These are phyloP conservation scores for Lipomyces anomalus DNA, from an alignment of 805 yeast species.

Conservation along the genomic window DNA sequence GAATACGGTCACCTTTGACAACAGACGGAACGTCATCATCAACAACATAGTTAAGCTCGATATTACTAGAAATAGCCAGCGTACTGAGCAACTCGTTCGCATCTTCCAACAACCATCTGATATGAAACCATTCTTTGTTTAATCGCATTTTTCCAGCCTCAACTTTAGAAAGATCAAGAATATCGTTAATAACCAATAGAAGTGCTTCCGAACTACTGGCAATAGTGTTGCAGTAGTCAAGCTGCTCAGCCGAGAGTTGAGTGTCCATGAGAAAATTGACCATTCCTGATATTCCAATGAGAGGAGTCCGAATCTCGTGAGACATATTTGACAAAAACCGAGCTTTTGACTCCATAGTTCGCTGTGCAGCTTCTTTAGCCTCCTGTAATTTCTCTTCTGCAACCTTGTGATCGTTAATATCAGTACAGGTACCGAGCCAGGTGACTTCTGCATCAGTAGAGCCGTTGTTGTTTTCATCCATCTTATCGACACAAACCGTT, in stretches of 20 bases:
- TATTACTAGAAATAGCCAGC: slow-evolving; percentile 32
- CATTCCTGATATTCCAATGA: slow-evolving; percentile 37
- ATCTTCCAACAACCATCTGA: slow-evolving; percentile 33
- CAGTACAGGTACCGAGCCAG: slow-evolving; percentile 35
- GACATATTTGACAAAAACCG: slow-evolving; percentile 35
- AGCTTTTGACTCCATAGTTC: slow-evolving; percentile 36
- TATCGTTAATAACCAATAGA: slow-evolving; percentile 34
- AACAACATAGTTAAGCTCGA: slow-evolving; percentile 32
- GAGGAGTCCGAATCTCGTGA: slow-evolving; percentile 35
- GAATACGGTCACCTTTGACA: slow-evolving; percentile 34
- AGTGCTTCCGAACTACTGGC: slow-evolving; percentile 33
- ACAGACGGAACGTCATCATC: slow-evolving; percentile 31
- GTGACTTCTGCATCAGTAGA: slow-evolving; percentile 13
- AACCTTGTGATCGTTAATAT: slow-evolving; percentile 33
- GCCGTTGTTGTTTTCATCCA: neutral
- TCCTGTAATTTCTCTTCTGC: slow-evolving; percentile 32
- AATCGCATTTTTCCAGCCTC: slow-evolving; percentile 36
- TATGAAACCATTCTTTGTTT: slow-evolving; percentile 30
- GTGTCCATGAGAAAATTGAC: slow-evolving; percentile 34
- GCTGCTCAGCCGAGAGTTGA: slow-evolving; percentile 31
- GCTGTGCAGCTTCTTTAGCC: slow-evolving; percentile 35
- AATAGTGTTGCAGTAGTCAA: slow-evolving; percentile 35
- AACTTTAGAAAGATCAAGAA: slow-evolving; percentile 34
- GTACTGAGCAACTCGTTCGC: slow-evolving; percentile 33
- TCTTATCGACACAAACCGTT: slow-evolving; percentile 26